Conservation (phyloP, 2,329 filamentous ascomycete species). For the Geoglossum cookeanum region DNA sequence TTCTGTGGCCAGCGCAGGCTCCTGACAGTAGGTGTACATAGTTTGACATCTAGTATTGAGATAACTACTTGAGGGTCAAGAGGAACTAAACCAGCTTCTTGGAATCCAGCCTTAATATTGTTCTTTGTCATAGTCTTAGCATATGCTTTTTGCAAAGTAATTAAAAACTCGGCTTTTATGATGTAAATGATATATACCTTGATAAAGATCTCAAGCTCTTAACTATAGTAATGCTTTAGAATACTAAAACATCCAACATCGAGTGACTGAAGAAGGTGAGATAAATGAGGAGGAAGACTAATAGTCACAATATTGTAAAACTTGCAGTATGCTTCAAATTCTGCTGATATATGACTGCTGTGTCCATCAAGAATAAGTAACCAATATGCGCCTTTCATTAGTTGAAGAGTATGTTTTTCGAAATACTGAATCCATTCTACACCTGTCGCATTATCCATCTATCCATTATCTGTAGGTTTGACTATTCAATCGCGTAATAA, state of each 20-base stretch:
- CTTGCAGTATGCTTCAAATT: slow-evolving; percentile 19
- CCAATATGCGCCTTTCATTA: neutral
- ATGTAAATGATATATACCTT: slow-evolving; percentile 16
- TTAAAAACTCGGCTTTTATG: slow-evolving; percentile 15
- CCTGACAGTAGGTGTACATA: too few species aligned
- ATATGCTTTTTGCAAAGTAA: slow-evolving; percentile 14
- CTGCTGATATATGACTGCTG: neutral
- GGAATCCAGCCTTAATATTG: too few species aligned
- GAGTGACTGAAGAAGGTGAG: slow-evolving; percentile 22
- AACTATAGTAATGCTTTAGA: slow-evolving; percentile 18
- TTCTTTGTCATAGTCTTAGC: too few species aligned
- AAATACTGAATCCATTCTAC: slow-evolving; percentile 17
- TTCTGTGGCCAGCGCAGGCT: too few species aligned
- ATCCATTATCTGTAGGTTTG: too few species aligned
- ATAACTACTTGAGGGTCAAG: too few species aligned
- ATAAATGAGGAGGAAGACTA: slow-evolving; percentile 20
- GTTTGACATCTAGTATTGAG: too few species aligned
- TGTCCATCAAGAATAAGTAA: neutral
- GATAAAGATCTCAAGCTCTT: slow-evolving; percentile 15
- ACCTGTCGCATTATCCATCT: slow-evolving; percentile 18
- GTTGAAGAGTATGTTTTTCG: neutral
- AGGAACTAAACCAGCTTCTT: too few species aligned
- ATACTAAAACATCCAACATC: slow-evolving; percentile 21
- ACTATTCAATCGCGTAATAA: too few species aligned
- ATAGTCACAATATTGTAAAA: slow-evolving; percentile 21